A percentile compares a stretch with the other conserved stretches of the same genome.
These are phyloP conservation scores for Cladosporium sp. DNA, from an alignment of 2,329 filamentous ascomycete species.

Conservation along the genomic window DNA sequence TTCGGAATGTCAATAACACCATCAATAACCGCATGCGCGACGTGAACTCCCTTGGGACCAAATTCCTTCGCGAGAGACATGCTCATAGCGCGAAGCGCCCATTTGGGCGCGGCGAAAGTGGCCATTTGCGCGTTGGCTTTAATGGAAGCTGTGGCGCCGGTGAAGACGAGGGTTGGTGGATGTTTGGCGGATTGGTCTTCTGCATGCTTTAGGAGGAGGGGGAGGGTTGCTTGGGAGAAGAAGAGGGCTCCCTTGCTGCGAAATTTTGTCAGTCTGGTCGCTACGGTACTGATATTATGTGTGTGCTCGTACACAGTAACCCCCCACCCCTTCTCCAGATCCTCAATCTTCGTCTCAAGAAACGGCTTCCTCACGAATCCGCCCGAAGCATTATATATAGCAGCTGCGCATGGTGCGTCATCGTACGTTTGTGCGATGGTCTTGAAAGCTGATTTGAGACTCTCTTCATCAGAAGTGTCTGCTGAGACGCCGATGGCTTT, in stretches of 20 bases:
- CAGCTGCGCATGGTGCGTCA: slow-evolving; percentile 51
- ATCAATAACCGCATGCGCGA: slow-evolving; percentile 61
- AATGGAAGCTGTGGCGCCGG: slow-evolving; percentile 54
- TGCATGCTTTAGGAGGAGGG: slow-evolving; percentile 55
- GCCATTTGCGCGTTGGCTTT: slow-evolving; percentile 47
- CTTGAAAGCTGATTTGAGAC: slow-evolving; percentile 61
- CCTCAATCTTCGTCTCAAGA: slow-evolving; percentile 59
- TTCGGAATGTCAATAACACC: slow-evolving; percentile 54
- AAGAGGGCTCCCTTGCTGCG: slow-evolving; percentile 49
- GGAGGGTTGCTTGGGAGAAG: slow-evolving; percentile 56
- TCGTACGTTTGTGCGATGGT: slow-evolving; percentile 61
- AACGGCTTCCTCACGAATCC: slow-evolving; percentile 61
- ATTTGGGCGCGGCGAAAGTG: not conserved
- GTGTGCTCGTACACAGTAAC: slow-evolving; percentile 55
- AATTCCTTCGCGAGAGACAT: slow-evolving; percentile 59
- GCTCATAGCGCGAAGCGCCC: slow-evolving; percentile 51
- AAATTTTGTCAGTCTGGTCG: not conserved
- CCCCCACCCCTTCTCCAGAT: slow-evolving; percentile 54
- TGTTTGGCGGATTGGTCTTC: slow-evolving; percentile 48
- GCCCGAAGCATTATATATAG: slow-evolving; percentile 69
- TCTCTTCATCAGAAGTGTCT: slow-evolving; percentile 59
- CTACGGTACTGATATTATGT: too few species aligned
- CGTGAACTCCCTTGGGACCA: slow-evolving; percentile 57
- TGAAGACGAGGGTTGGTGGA: slow-evolving; percentile 59
- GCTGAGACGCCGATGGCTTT: slow-evolving; percentile 69